Base-by-base conservation (phyloP, 1,139 yeast genomes). In the Taiozyma onychis region DNA sequence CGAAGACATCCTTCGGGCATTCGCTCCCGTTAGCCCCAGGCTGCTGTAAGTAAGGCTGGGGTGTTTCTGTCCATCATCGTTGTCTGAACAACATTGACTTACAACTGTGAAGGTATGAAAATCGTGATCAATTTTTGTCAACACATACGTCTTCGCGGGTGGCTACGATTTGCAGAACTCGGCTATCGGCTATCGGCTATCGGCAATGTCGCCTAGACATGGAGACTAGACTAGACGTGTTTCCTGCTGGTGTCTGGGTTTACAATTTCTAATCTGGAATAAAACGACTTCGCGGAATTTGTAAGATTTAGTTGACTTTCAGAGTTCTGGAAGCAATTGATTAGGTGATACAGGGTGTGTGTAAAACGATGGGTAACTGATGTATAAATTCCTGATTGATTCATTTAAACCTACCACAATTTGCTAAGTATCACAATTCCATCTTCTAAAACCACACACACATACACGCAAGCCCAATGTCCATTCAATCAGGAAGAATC, bases 401-500 rank as follows among this genome's bases (percentile, higher is more conserved):
- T 27, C 30, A 8, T 10, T 27, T 27, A 7, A 27, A 27, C 6
- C 10, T 18, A 18, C 18, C 18, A 18, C 18, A 18, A 18, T 18
- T 18, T 18, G 18, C 18, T 18, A 18, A 18, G 18, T 18, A 18
- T 18, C 18, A 18, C 18, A 18, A 18, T 18, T 18, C 18, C 18
- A 18, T 18, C 18, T 18, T 18, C 18, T 27, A 27, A 27, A 27
- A 27, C 30, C 13, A 27, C 13, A 9, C 10, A 27, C 8, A 27
- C 10, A 27, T 3, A 27, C 11, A 9, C 30, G 8, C 13, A 27
- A 27, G 3, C 30, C 6, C 30, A 41, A 71, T 72, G 74, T 74
- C 78, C 2, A 66, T 80, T 44, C 85, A 80, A 64, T 71, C 82
- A 21, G 69, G 73, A 10, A 65, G 68, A 44, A 58, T 75, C 13